Percentiles rank a stretch among this genome's conserved stretches.
Evolutionary conservation across 2,329 filamentous ascomycete genomes (phyloP).

Genomic region (Sporothrix inflata): DNA sequence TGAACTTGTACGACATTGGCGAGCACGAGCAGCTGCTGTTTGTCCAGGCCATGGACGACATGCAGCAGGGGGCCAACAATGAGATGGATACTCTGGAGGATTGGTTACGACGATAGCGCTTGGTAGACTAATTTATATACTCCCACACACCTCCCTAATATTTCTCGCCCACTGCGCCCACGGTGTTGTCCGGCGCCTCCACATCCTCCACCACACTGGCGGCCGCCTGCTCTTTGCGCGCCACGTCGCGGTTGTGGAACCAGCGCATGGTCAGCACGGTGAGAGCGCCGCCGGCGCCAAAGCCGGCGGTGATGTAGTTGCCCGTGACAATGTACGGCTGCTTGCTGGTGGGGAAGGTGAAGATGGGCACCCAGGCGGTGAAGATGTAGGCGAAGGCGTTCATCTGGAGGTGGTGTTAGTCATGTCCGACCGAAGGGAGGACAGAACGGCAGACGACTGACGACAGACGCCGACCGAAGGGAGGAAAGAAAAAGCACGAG

Average conservation of each 20-base stretch:
- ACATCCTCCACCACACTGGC: background rate
- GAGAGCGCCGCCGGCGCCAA: slow-evolving; percentile 32
- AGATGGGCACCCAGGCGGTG: slow-evolving; percentile 40
- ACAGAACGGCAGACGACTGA: background rate
- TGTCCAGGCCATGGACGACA: background rate
- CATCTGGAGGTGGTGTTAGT: slow-evolving; percentile 29
- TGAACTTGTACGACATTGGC: slow-evolving; percentile 2
- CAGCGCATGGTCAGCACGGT: slow-evolving; percentile 35
- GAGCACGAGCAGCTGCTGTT: background rate
- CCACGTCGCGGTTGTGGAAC: slow-evolving; percentile 34
- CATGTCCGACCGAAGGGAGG: too few species aligned
- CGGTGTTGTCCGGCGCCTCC: background rate
- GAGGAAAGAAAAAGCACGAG: too few species aligned
- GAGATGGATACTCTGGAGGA: background rate
- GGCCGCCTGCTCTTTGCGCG: slow-evolving; percentile 15
- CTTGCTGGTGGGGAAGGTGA: slow-evolving; percentile 39
- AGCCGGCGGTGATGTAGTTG: slow-evolving; percentile 39
- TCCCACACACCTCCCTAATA: too few species aligned
- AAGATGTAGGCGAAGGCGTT: slow-evolving; percentile 40
- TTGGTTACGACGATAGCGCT: background rate
- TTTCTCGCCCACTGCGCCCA: background rate
- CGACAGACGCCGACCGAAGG: background rate
- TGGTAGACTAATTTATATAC: too few species aligned
- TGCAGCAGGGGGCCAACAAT: background rate
- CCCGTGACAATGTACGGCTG: slow-evolving; percentile 40